Base-by-base conservation (phyloP, 164 flowering plant genomes). In the Protea cynaroides region DNA sequence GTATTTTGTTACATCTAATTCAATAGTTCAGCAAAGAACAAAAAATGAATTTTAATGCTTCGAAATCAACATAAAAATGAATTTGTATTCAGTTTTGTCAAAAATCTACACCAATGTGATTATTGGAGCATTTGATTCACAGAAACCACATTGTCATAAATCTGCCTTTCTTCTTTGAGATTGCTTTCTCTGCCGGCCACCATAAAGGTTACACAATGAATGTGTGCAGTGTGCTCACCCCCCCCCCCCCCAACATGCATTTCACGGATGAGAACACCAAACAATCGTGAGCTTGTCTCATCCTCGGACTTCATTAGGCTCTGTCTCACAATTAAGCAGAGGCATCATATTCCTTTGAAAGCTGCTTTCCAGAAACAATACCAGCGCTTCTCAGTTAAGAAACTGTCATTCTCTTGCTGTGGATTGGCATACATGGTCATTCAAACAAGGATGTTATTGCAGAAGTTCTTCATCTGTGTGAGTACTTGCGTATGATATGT, bases 251-350 rank as follows among this genome's bases (percentile, higher is more conserved):
- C n/a, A n/a, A 78, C 47, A n/a, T 71, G 0, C 94, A 83, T 68
- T 85, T 88, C 53, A 24, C 90, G 84, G 18, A 88, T 83, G 1
- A 82, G 61, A 3, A 88, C 87, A 8, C 91, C 95, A 63, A 88
- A 88, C 50, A 88, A 64, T 57, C 78, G 71, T 51, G 88, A 69
- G 25, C 71, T 72, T 38, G 29, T 56, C 12, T 72, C 81, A 34
- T 64, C 75, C 37, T 65, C 76, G 21, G 25, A 25, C 52, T 58
- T 67, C 53, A 57, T 61, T 11, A 54, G 64, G 54, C 62, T 51
- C 43, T 34, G 51, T 17, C 52, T 56, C 7, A 25, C 68, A n/a
- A n/a, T 19, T 59, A 73, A 23, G 58, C 63, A 21, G 56, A 60
- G 22, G 47, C 24, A 7, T 68, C 71, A 25, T 44, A 22, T 17